Conservation (phyloP, 768 basidiomycete species). For the Mycena vulgaris region DNA sequence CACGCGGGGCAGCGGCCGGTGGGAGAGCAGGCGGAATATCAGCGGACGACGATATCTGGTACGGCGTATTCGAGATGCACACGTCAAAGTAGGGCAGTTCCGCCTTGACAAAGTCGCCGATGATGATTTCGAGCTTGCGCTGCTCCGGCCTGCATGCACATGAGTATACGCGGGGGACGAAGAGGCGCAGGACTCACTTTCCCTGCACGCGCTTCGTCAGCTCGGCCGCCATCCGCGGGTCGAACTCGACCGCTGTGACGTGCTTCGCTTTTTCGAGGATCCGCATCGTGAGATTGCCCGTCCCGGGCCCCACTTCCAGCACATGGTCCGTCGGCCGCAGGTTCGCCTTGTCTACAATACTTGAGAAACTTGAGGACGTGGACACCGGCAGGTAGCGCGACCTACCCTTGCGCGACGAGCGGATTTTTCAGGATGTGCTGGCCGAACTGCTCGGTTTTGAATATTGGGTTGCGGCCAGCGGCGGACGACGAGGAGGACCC, state of each 20-base stretch:
- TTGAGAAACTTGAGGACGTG: constrained; percentile 6
- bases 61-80: constrained; percentile 99
- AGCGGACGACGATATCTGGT: constrained; percentile 99
- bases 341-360: constrained; percentile 78
- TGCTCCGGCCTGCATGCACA: constrained; percentile 84
- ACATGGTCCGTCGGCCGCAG: constrained; percentile 95
- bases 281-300: constrained; percentile 94
- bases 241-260: constrained; percentile 96
- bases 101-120: constrained; percentile 99
- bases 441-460: constrained; percentile 95
- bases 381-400: constrained; percentile 25
- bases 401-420: constrained; percentile 89
- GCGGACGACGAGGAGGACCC: constrained; percentile 55
- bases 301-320: constrained; percentile 97
- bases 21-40: constrained; percentile 96
- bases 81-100: constrained; percentile 98
- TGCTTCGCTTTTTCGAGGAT: constrained; percentile 95
- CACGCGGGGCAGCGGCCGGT: constrained; percentile 93
- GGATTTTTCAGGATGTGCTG: constrained; percentile 99
- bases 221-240: constrained; percentile 99
- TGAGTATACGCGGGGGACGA: background rate
- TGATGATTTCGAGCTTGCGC: constrained; percentile 93
- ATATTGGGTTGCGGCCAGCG: constrained; percentile 85
- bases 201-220: constrained; percentile 97
- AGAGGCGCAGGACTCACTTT: constrained; percentile 75